These are phyloP conservation scores for Polymyxa betae DNA, from an alignment of 208 protist genomes.

Conservation along the genomic window DNA sequence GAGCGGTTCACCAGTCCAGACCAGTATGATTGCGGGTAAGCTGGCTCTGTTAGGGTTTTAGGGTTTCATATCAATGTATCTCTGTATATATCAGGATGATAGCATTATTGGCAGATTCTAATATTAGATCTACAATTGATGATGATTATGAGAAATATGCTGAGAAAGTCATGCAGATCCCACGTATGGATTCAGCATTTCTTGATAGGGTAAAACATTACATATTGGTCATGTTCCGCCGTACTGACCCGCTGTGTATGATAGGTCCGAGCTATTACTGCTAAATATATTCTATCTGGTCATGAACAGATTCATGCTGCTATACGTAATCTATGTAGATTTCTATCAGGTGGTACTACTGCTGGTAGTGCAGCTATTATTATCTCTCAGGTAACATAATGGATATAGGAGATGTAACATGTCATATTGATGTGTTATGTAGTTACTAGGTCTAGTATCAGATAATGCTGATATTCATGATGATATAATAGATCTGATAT, in stretches of 20 bases:
- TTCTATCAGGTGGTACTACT: background rate
- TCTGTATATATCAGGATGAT: background rate
- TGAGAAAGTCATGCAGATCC: background rate
- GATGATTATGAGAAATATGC: slow-evolving; percentile 3
- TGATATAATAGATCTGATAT: background rate
- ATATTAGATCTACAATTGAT: background rate
- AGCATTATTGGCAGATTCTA: too few species aligned
- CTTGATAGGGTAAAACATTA: background rate
- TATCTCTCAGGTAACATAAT: background rate
- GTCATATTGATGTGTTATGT: too few species aligned
- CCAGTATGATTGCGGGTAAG: background rate
- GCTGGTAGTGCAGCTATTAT: background rate
- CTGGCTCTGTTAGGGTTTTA: background rate
- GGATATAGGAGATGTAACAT: too few species aligned
- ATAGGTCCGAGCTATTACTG: background rate
- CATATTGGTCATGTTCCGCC: background rate
- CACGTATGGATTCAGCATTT: background rate
- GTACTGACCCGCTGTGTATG: background rate
- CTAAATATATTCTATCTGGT: background rate
- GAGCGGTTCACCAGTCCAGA: background rate
- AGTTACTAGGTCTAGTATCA: background rate
- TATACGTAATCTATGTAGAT: background rate
- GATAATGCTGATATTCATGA: background rate
- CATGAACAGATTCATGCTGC: background rate
- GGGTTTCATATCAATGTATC: background rate